A percentile compares a stretch with the other conserved stretches of the same genome.
Evolutionary conservation across 2,329 filamentous ascomycete species (phyloP).

Genomic region (Sporothrix curviconia): DNA sequence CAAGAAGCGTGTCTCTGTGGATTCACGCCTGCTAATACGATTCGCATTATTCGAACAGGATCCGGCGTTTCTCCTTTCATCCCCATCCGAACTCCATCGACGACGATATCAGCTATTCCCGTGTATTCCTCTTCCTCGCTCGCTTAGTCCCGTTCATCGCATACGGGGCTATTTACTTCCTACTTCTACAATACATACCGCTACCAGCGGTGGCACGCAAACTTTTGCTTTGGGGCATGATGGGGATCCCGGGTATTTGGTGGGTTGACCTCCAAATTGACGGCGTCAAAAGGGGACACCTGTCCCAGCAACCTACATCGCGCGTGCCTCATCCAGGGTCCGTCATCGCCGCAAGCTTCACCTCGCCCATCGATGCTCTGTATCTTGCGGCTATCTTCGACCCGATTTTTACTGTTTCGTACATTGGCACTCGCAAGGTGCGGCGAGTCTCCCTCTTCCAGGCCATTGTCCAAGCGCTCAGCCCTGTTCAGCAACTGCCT

Average conservation of each 20-base stretch:
- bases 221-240: conserved; percentile 76
- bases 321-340: conserved; percentile 73
- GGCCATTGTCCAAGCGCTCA: conserved; percentile 68
- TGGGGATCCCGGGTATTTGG: conserved; percentile 89
- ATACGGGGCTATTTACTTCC: conserved; percentile 65
- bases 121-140: conserved; percentile 68
- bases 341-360: conserved; percentile 85
- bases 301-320: conserved; percentile 64
- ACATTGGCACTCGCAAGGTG: conserved; percentile 66
- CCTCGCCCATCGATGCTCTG: conserved; percentile 84
- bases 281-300: conserved; percentile 84
- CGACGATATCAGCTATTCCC: conserved; percentile 56
- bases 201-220: conserved; percentile 61
- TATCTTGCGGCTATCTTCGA: conserved; percentile 96
- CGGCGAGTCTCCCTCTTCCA: conserved; percentile 68
- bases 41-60: conserved; percentile 43
- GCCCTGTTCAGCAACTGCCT: conserved; percentile 43
- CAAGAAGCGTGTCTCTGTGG: too few species aligned
- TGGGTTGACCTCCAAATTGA: conserved; percentile 99
- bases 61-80: conserved; percentile 96
- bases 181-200: conserved; percentile 72
- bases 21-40: too few species aligned
- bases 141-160: conserved; percentile 72
- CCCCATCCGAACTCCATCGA: conserved; percentile 59
- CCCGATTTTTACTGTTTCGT: conserved; percentile 84